Base-by-base conservation (phyloP, 495 filamentous ascomycete species). In the Penicillium odoratum region DNA sequence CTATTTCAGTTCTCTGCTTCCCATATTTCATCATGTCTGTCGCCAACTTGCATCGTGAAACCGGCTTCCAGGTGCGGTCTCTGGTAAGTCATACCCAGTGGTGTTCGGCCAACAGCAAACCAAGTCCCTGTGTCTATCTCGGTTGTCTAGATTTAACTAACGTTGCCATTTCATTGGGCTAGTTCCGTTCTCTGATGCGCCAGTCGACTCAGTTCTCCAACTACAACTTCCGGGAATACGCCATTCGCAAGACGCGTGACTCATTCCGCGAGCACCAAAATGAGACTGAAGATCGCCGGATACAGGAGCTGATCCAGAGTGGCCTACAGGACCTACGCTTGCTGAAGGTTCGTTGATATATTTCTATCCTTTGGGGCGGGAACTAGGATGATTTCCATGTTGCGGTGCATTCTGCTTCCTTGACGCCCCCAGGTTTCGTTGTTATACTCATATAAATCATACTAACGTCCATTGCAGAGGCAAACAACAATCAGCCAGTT, bases 181-280 rank as follows among this genome's bases (percentile, higher is more conserved):
- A 97, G 92, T 97, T 95, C 77, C 93, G 95, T 47, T 93, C 93
- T 58, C 81, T 98, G 59, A 80, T 97, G 63, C 90, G 94, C 33
- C 88, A 93, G 73, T 86, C 90, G 16, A 81, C 84, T 50, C 89
- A 95, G 63, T 98, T 98, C 73, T 85, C 92, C 51, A 81, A 87
- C 59, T 98, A 97, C 81, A 98, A 97, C 73, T 98, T 97, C 81
- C 85, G 94, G 69, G 93, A 98, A 65, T 98, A 97, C 75, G 93
- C 95, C 30, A 90, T 84, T 69, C 86, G 95, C 56, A 83, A 94
- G 68, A 93, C 94, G 64, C 79, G 78, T 65, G 94, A 97, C 78
- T 84, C 90, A 9, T 98, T 98, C 71, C 83, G 89, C 55, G 92
- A 93, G 71, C 81, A 95, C 68, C 70, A 80, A 55, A 81, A 80